Evolutionary conservation across 1,284 basidiomycete genomes (phyloP).

Genomic region (Mycocalia duriaeana): DNA sequence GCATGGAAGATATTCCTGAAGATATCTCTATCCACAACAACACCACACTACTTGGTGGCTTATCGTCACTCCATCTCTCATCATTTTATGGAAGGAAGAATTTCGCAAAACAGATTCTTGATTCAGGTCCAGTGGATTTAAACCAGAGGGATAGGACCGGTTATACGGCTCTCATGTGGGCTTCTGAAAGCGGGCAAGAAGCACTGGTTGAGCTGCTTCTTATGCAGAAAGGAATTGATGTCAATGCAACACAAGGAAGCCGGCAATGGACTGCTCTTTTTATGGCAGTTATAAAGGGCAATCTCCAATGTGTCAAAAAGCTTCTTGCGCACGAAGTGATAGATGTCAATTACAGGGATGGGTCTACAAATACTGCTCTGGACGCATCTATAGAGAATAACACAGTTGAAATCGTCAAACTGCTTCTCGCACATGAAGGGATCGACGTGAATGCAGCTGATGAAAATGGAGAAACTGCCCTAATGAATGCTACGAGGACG

Average conservation of each 20-base stretch:
- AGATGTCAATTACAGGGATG: slow-evolving; percentile 1
- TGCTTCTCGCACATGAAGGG: neutral
- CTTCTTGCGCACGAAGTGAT: neutral
- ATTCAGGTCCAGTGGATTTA: neutral
- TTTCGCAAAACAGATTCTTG: neutral
- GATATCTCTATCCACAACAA: neutral
- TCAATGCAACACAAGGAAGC: neutral
- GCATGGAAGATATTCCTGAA: neutral
- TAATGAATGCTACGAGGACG: too few species aligned
- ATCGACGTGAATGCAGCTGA: neutral
- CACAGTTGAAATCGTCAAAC: neutral
- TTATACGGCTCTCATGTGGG: neutral
- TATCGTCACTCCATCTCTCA: neutral
- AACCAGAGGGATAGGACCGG: neutral
- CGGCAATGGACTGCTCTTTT: slow-evolving; percentile 1
- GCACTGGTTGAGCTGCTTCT: slow-evolving; percentile 2
- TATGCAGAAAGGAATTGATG: neutral
- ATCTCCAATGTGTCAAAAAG: neutral
- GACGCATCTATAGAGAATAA: neutral
- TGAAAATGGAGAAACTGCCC: slow-evolving; percentile 2
- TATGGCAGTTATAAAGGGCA: neutral
- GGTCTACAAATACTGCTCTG: slow-evolving; percentile 1
- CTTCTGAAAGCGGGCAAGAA: neutral
- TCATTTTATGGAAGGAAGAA: neutral
- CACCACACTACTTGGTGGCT: neutral